These are phyloP conservation scores for Coemansia pectinata DNA, from an alignment of 192 early-diverging fungal species.

Conservation along the genomic window DNA sequence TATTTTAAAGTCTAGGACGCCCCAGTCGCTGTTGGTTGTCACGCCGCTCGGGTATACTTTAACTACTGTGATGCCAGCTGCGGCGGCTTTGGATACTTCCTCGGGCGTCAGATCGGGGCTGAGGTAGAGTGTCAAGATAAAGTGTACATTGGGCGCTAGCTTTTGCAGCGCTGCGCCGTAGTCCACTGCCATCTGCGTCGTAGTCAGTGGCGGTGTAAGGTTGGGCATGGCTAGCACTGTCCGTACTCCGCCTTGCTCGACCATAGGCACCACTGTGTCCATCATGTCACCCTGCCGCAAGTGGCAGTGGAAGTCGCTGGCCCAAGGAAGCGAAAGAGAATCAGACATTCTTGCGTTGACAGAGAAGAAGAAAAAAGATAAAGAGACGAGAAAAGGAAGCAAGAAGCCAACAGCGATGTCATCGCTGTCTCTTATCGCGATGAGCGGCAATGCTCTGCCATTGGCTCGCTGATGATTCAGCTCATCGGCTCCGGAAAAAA, in stretches of 20 bases:
- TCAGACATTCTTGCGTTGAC: slow-evolving; percentile 1
- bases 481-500: not conserved
- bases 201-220: slow-evolving; percentile 86
- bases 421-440: not conserved
- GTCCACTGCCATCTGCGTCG: slow-evolving; percentile 79
- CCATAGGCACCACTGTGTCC: slow-evolving; percentile 80
- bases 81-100: slow-evolving; percentile 82
- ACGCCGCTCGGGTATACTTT: slow-evolving; percentile 96
- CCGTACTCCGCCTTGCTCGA: slow-evolving; percentile 77
- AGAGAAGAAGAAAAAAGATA: not conserved
- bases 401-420: not conserved
- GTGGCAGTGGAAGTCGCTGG: slow-evolving; percentile 91
- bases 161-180: slow-evolving; percentile 79
- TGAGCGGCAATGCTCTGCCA: not conserved
- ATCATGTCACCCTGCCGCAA: slow-evolving; percentile 92
- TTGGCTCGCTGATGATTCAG: not conserved
- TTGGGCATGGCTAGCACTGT: slow-evolving; percentile 97
- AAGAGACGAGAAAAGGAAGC: not conserved
- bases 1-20: slow-evolving; percentile 67
- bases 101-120: slow-evolving; percentile 83
- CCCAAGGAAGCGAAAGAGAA: slow-evolving; percentile 67
- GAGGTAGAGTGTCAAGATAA: slow-evolving; percentile 93
- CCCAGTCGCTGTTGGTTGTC: slow-evolving; percentile 95
- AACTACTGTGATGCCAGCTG: slow-evolving; percentile 83
- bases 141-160: slow-evolving; percentile 84